Evolutionary conservation across 352 stramenopile species (phyloP).

Genomic region (Pythium folliculosum): DNA sequence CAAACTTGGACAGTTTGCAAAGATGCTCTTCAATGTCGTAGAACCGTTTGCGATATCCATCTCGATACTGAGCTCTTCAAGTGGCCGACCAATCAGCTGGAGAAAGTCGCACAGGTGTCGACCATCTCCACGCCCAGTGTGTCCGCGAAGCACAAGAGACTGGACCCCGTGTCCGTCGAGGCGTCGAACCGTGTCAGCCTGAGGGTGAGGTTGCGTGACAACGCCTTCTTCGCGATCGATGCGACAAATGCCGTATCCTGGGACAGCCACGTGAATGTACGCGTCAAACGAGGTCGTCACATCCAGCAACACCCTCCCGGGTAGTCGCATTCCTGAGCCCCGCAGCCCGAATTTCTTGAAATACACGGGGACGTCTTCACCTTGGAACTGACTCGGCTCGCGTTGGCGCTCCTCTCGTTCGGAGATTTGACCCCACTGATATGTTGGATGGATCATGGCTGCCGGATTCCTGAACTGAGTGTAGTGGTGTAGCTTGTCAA

Average conservation of each 20-base stretch:
- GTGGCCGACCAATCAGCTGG: neutral
- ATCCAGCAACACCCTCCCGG: neutral
- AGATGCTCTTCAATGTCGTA: neutral
- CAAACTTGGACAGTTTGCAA: neutral
- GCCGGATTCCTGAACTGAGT: neutral
- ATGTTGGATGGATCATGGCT: neutral
- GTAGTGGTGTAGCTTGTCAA: neutral
- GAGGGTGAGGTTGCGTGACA: too few relatives aligned
- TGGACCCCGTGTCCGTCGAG: neutral
- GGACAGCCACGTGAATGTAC: neutral
- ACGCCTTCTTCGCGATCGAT: neutral
- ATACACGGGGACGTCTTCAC: neutral
- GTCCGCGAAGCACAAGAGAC: neutral
- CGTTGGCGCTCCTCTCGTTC: neutral
- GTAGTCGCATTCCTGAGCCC: neutral
- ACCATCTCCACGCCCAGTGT: too few relatives aligned
- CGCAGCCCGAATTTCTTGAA: neutral
- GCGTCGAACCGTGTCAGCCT: neutral
- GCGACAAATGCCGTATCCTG: neutral
- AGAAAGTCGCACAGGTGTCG: neutral
- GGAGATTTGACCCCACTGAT: neutral
- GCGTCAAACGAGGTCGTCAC: neutral
- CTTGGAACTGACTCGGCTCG: neutral
- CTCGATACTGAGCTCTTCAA: neutral
- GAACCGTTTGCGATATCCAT: neutral